Base-by-base conservation (phyloP, 768 basidiomycete species). In the Pleurotus citrinopileatus region DNA sequence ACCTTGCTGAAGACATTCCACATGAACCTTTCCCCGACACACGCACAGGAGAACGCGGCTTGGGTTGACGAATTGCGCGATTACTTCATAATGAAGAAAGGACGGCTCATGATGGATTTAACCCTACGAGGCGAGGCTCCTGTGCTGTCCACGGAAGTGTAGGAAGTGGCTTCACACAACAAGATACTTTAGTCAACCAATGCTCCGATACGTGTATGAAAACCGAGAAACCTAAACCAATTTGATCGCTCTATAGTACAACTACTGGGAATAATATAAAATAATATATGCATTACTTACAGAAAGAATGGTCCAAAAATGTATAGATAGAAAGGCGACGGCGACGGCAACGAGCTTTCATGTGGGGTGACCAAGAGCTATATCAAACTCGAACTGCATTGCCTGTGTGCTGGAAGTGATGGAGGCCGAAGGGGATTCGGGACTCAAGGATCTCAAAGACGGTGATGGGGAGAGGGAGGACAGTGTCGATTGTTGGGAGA, bases 1-100 rank as follows among this genome's bases (percentile, higher is more conserved):
- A 54, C 61, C 47, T 59, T 77, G 59, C 62, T 79, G 62, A 73
- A 71, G 47, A 66, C 62, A 27, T 67, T 78, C 45, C 67, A 78
- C 28, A 60, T 79, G 52, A 61, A 62, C 37, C 70, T 76, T 44
- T 44, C 43, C 5, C 19, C 43, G 12, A 27, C 19, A 44, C 19
- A 22, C 23, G 43, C 7, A 26, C 58, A 57, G 2, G 47, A 51
- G 20, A 55, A 53, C 63, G 70, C 65, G 6, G 66, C 69, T 13
- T 74, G 72, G 72, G 66, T 66, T 28, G 61, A 57, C 17, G 66
- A 65, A 28, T 59, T 76, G 27, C 66, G 66, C 55, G 74, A 76
- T 43, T 70, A 62, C 56, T 74, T 74, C 32, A 68, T 76, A 25
- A 54, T 69, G 28, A 64, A 58, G 26, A 73, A 68, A 45, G 72